Evolutionary conservation across 148 eudicot genomes (phyloP).

Genomic region (Drosera capensis): DNA sequence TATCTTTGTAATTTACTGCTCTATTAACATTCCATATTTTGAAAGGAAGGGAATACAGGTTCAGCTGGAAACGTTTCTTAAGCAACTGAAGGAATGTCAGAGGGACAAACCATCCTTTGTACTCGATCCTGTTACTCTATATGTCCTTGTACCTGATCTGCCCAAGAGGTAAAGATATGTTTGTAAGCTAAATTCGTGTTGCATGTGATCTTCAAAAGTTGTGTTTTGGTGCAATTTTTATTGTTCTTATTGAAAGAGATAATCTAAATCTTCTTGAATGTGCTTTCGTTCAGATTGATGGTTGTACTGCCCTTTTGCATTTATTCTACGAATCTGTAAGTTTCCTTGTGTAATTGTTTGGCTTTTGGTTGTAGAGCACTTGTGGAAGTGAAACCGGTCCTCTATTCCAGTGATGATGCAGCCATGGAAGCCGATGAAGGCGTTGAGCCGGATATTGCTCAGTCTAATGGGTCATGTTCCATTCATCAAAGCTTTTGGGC

Average conservation of each 20-base stretch:
- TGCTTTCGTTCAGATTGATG: no score
- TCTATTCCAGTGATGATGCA: constrained; percentile 26
- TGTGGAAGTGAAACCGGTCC: constrained; percentile 83
- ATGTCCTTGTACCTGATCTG: constrained; percentile 71
- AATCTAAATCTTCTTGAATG: no score
- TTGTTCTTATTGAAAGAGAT: no score
- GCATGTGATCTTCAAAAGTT: neutral
- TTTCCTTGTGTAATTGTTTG: neutral
- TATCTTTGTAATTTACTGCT: constrained; percentile 53
- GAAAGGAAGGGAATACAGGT: constrained; percentile 31
- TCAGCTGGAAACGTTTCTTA: constrained; percentile 33
- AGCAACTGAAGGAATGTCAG: constrained; percentile 23
- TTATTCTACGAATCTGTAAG: neutral
- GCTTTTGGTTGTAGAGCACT: constrained; percentile 40
- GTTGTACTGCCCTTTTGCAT: neutral
- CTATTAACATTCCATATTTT: constrained; percentile 17
- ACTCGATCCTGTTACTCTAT: constrained; percentile 42
- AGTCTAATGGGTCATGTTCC: constrained; percentile 10
- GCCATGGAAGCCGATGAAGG: constrained; percentile 14
- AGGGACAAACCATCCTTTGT: constrained; percentile 16
- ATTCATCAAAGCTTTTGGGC: constrained; percentile 34
- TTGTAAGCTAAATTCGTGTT: neutral
- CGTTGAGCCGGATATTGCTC: constrained; percentile 2
- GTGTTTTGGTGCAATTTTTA: neutral
- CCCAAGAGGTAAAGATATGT: constrained; percentile 56